Percentiles rank a stretch among this genome's conserved stretches.
Evolutionary conservation across 2,329 filamentous ascomycete species (phyloP).

Genomic region (Pezicula carpinea): DNA sequence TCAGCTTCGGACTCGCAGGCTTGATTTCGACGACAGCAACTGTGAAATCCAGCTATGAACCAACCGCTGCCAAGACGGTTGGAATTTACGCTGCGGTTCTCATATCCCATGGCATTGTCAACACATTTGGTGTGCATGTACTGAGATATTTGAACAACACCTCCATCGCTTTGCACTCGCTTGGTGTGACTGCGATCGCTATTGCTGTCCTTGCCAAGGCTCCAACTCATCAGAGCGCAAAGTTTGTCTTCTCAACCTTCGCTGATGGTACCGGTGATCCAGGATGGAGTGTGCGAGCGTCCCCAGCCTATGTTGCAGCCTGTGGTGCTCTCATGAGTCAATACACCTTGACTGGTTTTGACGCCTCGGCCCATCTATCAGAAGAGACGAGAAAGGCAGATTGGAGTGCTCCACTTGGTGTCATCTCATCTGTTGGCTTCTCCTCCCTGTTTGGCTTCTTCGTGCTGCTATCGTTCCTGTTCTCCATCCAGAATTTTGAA

Average conservation of each 20-base stretch:
- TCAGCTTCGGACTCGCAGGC: constrained; percentile 40
- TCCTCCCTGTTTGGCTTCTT: constrained; percentile 55
- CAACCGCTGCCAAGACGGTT: constrained; percentile 44
- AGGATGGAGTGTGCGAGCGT: constrained; percentile 50
- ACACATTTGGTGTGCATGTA: constrained; percentile 52
- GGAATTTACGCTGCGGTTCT: constrained; percentile 57
- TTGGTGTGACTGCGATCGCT: constrained; percentile 46
- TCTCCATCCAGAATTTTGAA: constrained; percentile 54
- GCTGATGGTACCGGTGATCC: constrained; percentile 47
- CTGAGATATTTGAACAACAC: constrained; percentile 52
- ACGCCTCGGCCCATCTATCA: constrained; percentile 51
- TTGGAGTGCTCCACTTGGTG: constrained; percentile 53
- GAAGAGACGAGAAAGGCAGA: constrained; percentile 53
- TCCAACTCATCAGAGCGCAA: constrained; percentile 48
- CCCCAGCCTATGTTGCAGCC: constrained; percentile 48
- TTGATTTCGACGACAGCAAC: constrained; percentile 41
- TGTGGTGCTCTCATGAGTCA: constrained; percentile 50
- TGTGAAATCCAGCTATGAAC: constrained; percentile 36
- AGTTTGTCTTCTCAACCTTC: constrained; percentile 50
- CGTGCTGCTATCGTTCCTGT: constrained; percentile 51
- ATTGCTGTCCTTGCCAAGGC: constrained; percentile 53
- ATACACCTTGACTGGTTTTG: constrained; percentile 50
- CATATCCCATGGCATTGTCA: constrained; percentile 48
- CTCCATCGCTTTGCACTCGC: constrained; percentile 50
- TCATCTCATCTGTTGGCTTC: constrained; percentile 51